Conservation (phyloP, 2,329 filamentous ascomycete species). For the Colletotrichum sansevieriae region DNA sequence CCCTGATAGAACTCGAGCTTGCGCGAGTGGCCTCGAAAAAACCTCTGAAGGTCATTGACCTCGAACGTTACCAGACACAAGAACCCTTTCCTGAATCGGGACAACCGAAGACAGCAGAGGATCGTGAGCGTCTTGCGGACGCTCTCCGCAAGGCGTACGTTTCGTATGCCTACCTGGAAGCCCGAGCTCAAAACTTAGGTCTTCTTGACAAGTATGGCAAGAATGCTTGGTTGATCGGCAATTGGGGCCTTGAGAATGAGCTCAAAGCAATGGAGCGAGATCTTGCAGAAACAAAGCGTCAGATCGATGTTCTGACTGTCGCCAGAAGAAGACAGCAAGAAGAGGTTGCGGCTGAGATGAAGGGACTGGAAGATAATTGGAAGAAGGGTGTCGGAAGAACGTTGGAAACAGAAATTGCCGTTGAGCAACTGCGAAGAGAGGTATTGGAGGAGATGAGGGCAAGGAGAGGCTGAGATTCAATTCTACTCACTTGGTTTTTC, state of each 20-base stretch:
- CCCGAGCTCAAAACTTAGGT: slow-evolving; percentile 69
- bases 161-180: slow-evolving; percentile 63
- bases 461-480: slow-evolving; percentile 13
- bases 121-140: slow-evolving; percentile 73
- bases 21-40: slow-evolving; percentile 68
- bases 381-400: slow-evolving; percentile 81
- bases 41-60: slow-evolving; percentile 77
- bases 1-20: slow-evolving; percentile 77
- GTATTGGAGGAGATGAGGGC: slow-evolving; percentile 71
- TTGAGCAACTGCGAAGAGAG: slow-evolving; percentile 76
- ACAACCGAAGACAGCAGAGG: slow-evolving; percentile 43
- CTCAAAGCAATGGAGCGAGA: slow-evolving; percentile 79
- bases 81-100: slow-evolving; percentile 55
- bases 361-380: slow-evolving; percentile 82
- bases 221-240: slow-evolving; percentile 91
- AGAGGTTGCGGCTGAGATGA: slow-evolving; percentile 78
- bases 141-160: slow-evolving; percentile 69
- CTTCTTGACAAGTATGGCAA: slow-evolving; percentile 87
- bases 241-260: slow-evolving; percentile 82
- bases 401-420: slow-evolving; percentile 88
- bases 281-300: slow-evolving; percentile 74
- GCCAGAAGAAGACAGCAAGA: slow-evolving; percentile 78
- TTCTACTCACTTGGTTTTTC: neutral
- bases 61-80: slow-evolving; percentile 85
- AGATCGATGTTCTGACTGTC: slow-evolving; percentile 80